Conservation (phyloP, 106 monocot genomes). For the Cymbidium sinense region DNA sequence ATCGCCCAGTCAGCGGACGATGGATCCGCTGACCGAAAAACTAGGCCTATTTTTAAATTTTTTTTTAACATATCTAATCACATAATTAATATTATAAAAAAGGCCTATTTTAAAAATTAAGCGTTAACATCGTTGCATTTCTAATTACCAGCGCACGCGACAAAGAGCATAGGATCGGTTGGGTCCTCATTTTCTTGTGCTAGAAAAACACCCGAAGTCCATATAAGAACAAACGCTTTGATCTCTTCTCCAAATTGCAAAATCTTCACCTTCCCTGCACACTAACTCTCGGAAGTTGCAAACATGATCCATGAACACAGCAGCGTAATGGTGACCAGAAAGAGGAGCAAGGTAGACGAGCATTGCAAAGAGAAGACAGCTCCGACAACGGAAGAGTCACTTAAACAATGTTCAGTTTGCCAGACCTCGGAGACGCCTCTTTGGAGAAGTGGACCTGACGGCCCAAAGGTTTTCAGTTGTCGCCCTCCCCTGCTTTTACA, state of each 20-base stretch:
- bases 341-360: background rate
- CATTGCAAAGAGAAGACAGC: background rate
- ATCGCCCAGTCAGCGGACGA: too few species aligned
- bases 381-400: background rate
- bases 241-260: background rate
- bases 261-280: background rate
- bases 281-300: background rate
- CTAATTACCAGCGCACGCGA: background rate
- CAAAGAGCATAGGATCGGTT: background rate
- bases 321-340: background rate
- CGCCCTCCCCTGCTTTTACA: background rate
- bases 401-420: background rate
- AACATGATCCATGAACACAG: background rate
- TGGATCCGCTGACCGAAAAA: too few species aligned
- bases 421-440: background rate
- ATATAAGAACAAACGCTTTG: background rate
- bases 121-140: too few species aligned
- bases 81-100: too few species aligned
- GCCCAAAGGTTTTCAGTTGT: background rate
- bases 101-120: too few species aligned
- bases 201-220: background rate
- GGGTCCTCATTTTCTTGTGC: background rate
- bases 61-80: too few species aligned
- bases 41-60: too few species aligned
- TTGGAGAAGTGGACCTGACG: conserved; percentile 5